Evolutionary conservation across 148 eudicot species (phyloP).

Genomic region (Mesembryanthemum crystallinum): DNA sequence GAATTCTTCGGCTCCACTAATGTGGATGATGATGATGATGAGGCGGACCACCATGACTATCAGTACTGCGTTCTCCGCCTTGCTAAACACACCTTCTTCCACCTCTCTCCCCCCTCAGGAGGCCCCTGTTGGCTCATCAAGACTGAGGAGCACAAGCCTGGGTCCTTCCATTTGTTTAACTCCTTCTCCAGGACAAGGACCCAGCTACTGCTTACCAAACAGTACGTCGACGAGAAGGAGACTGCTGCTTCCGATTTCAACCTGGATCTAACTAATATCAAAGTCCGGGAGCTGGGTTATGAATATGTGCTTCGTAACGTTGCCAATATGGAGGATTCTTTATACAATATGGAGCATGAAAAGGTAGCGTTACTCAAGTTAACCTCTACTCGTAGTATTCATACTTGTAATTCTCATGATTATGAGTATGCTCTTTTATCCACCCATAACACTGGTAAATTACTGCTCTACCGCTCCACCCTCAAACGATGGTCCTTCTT

Average conservation of each 20-base stretch:
- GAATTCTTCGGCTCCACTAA: conserved; percentile 2
- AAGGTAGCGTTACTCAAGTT: conserved; percentile 27
- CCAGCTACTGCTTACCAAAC: neutral
- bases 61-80: conserved; percentile 16
- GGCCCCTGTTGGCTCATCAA: conserved; percentile 29
- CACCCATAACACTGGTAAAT: conserved; percentile 34
- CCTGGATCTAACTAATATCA: conserved; percentile 21
- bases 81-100: conserved; percentile 22
- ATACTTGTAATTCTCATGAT: neutral
- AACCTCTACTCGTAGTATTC: neutral
- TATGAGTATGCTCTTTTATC: conserved; percentile 21
- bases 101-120: neutral
- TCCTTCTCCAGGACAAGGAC: conserved; percentile 23
- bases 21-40: neutral
- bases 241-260: neutral
- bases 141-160: conserved; percentile 21
- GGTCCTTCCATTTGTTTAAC: conserved; percentile 16
- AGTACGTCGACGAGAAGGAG: too few relatives aligned
- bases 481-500: conserved; percentile 23
- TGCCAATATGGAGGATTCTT: neutral
- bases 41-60: neutral
- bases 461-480: conserved; percentile 27
- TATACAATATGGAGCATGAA: conserved; percentile 29
- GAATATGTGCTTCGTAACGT: conserved; percentile 32
- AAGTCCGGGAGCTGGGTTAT: conserved; percentile 22